Conservation (phyloP, 1,139 yeast genomes). For the Kodamaea sp. region DNA sequence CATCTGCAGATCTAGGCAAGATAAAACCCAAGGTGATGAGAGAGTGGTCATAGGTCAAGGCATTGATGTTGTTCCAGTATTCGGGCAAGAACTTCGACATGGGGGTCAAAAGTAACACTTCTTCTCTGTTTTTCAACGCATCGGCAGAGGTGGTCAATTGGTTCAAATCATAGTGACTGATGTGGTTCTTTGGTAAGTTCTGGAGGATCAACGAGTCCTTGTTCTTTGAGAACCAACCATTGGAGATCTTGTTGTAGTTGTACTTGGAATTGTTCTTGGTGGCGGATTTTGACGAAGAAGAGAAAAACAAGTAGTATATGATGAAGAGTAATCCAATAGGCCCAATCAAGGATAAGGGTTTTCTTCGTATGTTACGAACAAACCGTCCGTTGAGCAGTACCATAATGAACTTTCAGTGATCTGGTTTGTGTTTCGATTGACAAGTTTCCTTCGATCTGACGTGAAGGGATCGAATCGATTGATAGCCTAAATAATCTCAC, state of each 20-base stretch:
- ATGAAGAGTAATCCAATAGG: constrained; percentile 47
- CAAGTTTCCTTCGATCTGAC: too few relatives aligned
- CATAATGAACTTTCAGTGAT: too few relatives aligned
- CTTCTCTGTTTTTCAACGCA: constrained; percentile 74
- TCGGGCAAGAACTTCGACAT: constrained; percentile 80
- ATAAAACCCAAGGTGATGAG: constrained; percentile 88
- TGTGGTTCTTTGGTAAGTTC: constrained; percentile 73
- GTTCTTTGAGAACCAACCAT: constrained; percentile 49
- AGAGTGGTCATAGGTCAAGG: constrained; percentile 78
- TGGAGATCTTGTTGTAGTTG: constrained; percentile 49
- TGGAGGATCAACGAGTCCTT: constrained; percentile 54
- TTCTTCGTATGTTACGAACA: constrained; percentile 61
- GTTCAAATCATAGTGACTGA: constrained; percentile 83
- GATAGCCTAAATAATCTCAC: too few relatives aligned
- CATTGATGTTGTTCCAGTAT: constrained; percentile 83
- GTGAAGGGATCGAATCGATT: too few relatives aligned
- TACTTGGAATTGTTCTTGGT: constrained; percentile 38
- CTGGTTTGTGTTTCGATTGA: too few relatives aligned
- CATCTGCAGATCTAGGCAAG: constrained; percentile 76
- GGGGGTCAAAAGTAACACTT: constrained; percentile 83
- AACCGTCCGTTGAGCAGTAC: constrained; percentile 30
- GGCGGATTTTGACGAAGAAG: constrained; percentile 24
- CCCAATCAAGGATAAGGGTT: constrained; percentile 48
- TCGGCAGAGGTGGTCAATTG: constrained; percentile 66
- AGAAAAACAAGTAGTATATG: constrained; percentile 43